Base-by-base conservation (phyloP, 2,329 filamentous ascomycete genomes). In the Hypoxylon rubiginosum region DNA sequence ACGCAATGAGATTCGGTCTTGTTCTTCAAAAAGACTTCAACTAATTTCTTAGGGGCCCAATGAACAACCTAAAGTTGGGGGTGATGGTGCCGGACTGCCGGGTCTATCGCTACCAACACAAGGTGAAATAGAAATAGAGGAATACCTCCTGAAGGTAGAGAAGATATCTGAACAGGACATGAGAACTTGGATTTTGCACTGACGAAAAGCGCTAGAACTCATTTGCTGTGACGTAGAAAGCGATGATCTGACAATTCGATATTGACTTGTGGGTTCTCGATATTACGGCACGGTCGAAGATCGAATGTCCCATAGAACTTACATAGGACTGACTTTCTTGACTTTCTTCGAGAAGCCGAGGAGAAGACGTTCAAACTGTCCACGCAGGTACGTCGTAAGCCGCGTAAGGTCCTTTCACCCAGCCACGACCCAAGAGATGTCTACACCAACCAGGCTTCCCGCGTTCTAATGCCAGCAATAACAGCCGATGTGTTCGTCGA, bases 401-500 rank as follows among this genome's bases (percentile, higher is more conserved):
- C 21, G 13, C 15, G 45, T 46, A 26, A 39, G 34, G 8, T 49
- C 41, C 24, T 43, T n/a, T 48, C 49, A 41, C 48, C 30, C 17
- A 32, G 26, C 46, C 26, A 17, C 15, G 24, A n/a, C 46, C 46
- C 26, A 58, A 13, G 26, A 57, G 26, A 45, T 43, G 30, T 36
- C 21, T 45, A 30, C 26, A 58, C n/a, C 32, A 57, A 21, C 46
- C 21, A 28, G 54, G 26, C 48, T 56, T 46, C 34, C 26, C 52
- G 13, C 21, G 10, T 43, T 53, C 45, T 43, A n/a, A 3, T 43
- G 24, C 39, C 49, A 36, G 24, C 19, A 43, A 36, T 58, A 69
- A 69, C 63, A 69, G 66, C 66, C 66, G 66, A 69, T 50, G 53
- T 56, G 17, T 26, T 58, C 57, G 48, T 59, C 26, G 53, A 59